phyloP scores from a whole-genome alignment of 305 asterid genomes.

The Fraxinus velutina region DNA sequence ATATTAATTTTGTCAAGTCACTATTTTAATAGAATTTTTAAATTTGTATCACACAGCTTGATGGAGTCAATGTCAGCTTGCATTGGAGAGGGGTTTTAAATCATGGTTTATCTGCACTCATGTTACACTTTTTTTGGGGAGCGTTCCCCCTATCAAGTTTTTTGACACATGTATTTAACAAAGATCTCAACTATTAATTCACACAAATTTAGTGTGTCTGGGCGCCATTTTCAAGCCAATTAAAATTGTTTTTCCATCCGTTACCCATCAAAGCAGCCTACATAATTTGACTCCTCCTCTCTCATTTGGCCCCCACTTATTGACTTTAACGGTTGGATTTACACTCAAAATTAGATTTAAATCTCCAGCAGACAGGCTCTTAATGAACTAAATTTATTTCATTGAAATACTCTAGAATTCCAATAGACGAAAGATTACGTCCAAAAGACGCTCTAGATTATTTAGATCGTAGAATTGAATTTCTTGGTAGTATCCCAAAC shows the following conservation, averaged over 20 bases:
- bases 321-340: no score
- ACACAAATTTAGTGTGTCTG: no score
- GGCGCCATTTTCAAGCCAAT: no score
- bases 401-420: not conserved
- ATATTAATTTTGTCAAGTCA: not conserved
- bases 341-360: no score
- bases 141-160: not conserved
- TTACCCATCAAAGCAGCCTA: no score
- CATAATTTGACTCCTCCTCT: no score
- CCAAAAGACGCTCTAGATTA: not conserved
- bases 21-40: not conserved
- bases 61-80: not conserved
- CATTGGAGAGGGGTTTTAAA: not conserved
- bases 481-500: not conserved
- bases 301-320: no score
- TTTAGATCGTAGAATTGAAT: not conserved
- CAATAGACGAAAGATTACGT: not conserved
- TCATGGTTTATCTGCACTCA: not conserved
- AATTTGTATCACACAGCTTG: not conserved
- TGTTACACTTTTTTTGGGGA: not conserved
- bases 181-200: not conserved
- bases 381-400: not conserved
- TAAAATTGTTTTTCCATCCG: no score
- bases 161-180: not conserved
- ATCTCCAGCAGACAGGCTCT: no score